Evolutionary conservation across 345 rosid species (phyloP).

Genomic region (Orychophragmus violaceus): DNA sequence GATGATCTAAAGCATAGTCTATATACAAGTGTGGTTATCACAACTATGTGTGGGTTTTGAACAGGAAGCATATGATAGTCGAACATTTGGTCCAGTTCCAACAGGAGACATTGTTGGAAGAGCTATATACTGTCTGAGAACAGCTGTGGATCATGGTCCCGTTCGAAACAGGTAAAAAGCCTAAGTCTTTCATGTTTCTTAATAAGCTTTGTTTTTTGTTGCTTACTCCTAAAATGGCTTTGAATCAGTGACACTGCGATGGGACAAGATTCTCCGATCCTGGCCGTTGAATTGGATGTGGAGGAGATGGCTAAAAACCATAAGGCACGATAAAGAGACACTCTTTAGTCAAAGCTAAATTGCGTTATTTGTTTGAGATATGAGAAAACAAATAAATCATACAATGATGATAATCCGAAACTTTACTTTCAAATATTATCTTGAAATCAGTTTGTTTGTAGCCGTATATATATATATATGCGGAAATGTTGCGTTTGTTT

Average conservation of each 20-base stretch:
- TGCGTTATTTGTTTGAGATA: constrained; percentile 5
- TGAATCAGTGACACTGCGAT: constrained; percentile 52
- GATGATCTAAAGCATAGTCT: not conserved
- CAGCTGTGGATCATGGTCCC: constrained; percentile 91
- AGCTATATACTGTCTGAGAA: constrained; percentile 69
- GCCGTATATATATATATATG: not conserved
- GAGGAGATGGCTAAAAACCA: constrained; percentile 80
- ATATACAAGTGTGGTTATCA: not conserved
- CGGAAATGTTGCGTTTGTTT: not conserved
- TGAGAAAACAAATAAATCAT: constrained; percentile 6
- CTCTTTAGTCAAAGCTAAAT: not conserved
- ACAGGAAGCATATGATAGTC: constrained; percentile 90
- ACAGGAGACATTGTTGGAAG: constrained; percentile 71
- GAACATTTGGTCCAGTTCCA: constrained; percentile 81
- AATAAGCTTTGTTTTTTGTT: not conserved
- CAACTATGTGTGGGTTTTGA: constrained; percentile 7
- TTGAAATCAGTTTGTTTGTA: not conserved
- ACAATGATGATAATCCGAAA: not conserved
- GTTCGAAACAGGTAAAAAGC: constrained; percentile 71
- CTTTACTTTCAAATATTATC: not conserved
- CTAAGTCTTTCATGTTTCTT: not conserved
- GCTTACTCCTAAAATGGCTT: not conserved
- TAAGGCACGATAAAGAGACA: constrained; percentile 40
- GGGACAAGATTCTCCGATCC: constrained; percentile 62
- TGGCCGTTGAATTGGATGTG: constrained; percentile 87